Evolutionary conservation across 148 eudicot genomes (phyloP), one percentile per base, ranked within the genome.

Genomic region (Rhododendron simsii): DNA sequence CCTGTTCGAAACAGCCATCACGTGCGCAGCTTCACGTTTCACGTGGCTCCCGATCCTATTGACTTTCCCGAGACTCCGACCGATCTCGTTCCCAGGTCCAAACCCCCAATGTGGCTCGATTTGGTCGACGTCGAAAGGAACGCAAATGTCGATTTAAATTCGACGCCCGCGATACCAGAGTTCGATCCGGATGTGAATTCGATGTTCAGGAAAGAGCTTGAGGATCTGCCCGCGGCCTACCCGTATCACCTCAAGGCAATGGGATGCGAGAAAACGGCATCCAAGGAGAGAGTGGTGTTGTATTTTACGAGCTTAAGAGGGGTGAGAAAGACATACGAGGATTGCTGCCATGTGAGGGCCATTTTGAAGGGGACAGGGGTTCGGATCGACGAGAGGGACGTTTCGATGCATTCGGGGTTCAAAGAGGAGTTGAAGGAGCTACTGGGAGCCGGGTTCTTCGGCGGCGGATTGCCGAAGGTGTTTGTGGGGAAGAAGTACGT

Each of bases 271-370:
- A 85, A 87, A 37, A 83, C 85, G 71, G 67, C 39, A 55, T 73
- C 50, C 4, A 89, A 89, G 37, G 92, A 93, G 44, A 92, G 88
- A 77, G 85, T 92, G 67, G 77, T 95, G 2, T 90, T 96, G 88
- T 96, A 94, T 87, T 94, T 93, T 87, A 96, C 99, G 37, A 96
- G 98, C 86, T 83, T 96, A 44, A 88, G 99, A 90, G 98, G 99
- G 0, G 96, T 96, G 57, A 93, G 99, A 87, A 95, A 93, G 89
- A 96, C 99, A 14, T 94, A 93, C 73, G 99, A 96, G 71, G 98
- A 95, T 87, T 96, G 99, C 81, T 96, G 98, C 84, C 90, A 90
- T 85, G 98, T 93, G 47, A 88, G 96, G 57, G 91, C 89, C 4
- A 92, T 95, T 33, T 84, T 96, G 55, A 96, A 95, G 51, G 92